phyloP scores from a whole-genome alignment of 2,329 filamentous ascomycete genomes.

The Aspergillus sp. region DNA sequence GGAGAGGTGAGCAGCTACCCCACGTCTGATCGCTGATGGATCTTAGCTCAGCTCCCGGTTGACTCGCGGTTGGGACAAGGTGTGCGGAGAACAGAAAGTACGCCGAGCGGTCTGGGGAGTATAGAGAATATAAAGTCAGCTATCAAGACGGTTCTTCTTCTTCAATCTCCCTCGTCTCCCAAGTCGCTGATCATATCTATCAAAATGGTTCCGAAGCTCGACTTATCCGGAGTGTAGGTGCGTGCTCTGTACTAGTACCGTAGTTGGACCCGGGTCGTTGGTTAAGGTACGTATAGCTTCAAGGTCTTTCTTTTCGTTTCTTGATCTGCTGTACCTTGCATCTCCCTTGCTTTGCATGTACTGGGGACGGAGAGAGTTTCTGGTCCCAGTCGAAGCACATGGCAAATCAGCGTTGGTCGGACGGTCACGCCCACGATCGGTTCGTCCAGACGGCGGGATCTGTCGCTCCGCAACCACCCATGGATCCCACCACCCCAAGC shows the following conservation, averaged over 20 bases:
- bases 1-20: not conserved
- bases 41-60: not conserved
- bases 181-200: not conserved
- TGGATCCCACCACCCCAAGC: not conserved
- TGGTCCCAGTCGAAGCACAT: not conserved
- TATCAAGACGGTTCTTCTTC: not conserved
- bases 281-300: not conserved
- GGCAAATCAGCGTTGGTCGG: slow-evolving; percentile 23
- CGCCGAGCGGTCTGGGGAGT: not conserved
- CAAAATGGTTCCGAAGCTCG: not conserved
- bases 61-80: not conserved
- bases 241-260: too few species aligned
- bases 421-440: slow-evolving; percentile 18
- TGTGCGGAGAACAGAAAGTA: not conserved
- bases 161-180: not conserved
- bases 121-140: not conserved
- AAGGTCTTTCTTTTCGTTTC: not conserved
- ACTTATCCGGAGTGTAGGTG: not conserved
- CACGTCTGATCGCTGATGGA: not conserved
- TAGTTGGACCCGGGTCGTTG: not conserved
- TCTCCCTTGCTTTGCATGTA: not conserved
- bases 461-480: not conserved
- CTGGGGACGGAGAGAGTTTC: not conserved
- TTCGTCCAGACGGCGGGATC: slow-evolving; percentile 1
- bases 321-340: not conserved